phyloP scores from a whole-genome alignment of 2,329 filamentous ascomycete species.

The Sporothrix brunneoviolacea region DNA sequence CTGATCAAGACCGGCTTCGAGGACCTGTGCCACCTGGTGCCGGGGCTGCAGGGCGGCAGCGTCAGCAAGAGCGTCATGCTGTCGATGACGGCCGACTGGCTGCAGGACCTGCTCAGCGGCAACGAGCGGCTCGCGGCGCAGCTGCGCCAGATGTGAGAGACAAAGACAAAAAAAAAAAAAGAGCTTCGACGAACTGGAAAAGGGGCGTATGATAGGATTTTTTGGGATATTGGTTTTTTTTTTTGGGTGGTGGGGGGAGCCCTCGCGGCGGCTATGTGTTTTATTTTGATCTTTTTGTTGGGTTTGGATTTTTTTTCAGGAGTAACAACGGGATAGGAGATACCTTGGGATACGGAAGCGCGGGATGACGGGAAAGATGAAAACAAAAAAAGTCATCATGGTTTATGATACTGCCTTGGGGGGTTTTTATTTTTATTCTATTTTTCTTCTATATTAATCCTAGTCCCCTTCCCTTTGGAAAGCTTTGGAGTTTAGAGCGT shows the following conservation, averaged over 20 bases:
- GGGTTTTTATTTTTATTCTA: background rate
- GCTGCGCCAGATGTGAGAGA: constrained; percentile 31
- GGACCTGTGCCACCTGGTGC: constrained; percentile 69
- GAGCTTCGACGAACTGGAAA: too few relatives aligned
- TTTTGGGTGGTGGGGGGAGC: background rate
- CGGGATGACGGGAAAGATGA: too few relatives aligned
- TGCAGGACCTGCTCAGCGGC: constrained; percentile 64
- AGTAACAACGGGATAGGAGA: background rate
- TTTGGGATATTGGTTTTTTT: background rate
- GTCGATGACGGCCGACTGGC: constrained; percentile 66
- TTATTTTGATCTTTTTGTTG: too few relatives aligned
- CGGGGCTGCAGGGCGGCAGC: constrained; percentile 64
- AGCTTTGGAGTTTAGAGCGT: too few relatives aligned
- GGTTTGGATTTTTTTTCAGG: too few relatives aligned
- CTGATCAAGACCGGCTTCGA: constrained; percentile 78
- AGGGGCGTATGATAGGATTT: too few relatives aligned
- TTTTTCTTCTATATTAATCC: background rate
- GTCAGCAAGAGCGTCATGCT: constrained; percentile 81
- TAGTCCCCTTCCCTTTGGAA: background rate
- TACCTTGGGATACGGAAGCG: too few relatives aligned
- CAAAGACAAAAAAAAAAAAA: too few relatives aligned
- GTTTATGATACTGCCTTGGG: too few relatives aligned
- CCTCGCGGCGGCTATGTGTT: too few relatives aligned
- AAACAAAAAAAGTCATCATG: too few relatives aligned
- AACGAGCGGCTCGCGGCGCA: constrained; percentile 56